Conservation (phyloP, 2,329 filamentous ascomycete genomes). For the Pyrenophora teres region DNA sequence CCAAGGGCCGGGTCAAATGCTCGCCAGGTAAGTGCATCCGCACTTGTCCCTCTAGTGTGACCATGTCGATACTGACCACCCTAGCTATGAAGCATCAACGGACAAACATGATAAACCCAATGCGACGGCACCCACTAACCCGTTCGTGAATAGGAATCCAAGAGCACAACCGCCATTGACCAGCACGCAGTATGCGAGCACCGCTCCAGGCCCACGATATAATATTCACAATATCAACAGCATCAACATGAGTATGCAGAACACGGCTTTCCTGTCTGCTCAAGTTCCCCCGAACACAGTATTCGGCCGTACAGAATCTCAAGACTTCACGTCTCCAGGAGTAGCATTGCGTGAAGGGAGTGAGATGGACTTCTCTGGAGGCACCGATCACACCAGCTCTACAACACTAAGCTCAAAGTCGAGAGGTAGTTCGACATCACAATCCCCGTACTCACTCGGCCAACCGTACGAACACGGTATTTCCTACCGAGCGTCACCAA, state of each 20-base stretch:
- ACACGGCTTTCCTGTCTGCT: constrained; percentile 15
- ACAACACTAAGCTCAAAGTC: constrained; percentile 42
- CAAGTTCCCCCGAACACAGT: constrained; percentile 6
- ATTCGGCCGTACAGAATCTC: constrained; percentile 1
- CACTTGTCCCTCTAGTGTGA: constrained; percentile 6
- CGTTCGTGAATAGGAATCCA: constrained; percentile 27
- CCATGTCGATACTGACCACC: constrained; percentile 30
- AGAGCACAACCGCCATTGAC: neutral
- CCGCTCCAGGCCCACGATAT: constrained; percentile 28
- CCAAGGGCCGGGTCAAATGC: neutral
- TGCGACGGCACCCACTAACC: constrained; percentile 32
- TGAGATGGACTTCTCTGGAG: constrained; percentile 45
- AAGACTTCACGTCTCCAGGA: constrained; percentile 10
- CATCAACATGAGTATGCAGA: constrained; percentile 31
- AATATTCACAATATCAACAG: constrained; percentile 25
- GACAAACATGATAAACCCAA: constrained; percentile 38
- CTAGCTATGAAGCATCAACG: constrained; percentile 20
- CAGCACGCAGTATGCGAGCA: constrained; percentile 17
- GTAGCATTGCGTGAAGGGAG: constrained; percentile 27
- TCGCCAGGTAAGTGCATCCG: constrained; percentile 19
- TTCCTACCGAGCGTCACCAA: constrained; percentile 39
- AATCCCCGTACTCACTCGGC: constrained; percentile 43
- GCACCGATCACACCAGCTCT: constrained; percentile 40
- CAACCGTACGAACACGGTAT: constrained; percentile 31
- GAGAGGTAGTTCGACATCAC: constrained; percentile 40